Conservation (phyloP, 176 grass and related monocot species). For the Aegilops speltoides region DNA sequence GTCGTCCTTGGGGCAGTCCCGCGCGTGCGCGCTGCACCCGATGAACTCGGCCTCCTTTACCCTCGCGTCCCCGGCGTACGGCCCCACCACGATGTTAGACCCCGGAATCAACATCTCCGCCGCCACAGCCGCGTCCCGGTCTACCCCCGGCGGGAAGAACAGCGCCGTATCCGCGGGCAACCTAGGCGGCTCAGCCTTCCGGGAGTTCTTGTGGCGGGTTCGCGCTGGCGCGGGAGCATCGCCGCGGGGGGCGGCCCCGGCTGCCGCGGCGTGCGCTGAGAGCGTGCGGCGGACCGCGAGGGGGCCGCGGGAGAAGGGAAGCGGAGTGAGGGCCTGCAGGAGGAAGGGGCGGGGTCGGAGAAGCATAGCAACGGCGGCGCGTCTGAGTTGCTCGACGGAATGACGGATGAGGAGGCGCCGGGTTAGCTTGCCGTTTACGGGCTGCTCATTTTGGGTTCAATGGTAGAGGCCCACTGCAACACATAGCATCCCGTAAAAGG, state of each 20-base stretch:
- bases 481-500: not conserved
- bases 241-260: not conserved
- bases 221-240: slow-evolving; percentile 2
- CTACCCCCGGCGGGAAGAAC: slow-evolving; percentile 79
- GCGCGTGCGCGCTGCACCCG: slow-evolving; percentile 62
- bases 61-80: slow-evolving; percentile 74
- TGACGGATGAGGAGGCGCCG: slow-evolving; percentile 29
- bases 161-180: slow-evolving; percentile 44
- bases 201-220: slow-evolving; percentile 13
- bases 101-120: slow-evolving; percentile 78
- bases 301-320: not conserved
- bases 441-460: not conserved
- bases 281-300: slow-evolving; percentile 31
- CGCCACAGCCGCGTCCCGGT: slow-evolving; percentile 33
- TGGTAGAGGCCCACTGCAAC: not conserved
- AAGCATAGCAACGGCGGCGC: slow-evolving; percentile 42
- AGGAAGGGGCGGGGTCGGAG: slow-evolving; percentile 39
- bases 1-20: slow-evolving; percentile 79
- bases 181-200: slow-evolving; percentile 4
- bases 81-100: slow-evolving; percentile 87
- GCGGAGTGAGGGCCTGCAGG: slow-evolving; percentile 29
- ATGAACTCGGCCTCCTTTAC: slow-evolving; percentile 78
- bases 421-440: not conserved
- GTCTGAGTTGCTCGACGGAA: slow-evolving; percentile 16
- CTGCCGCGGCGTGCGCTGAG: not conserved